Base-by-base conservation (phyloP, 2,329 filamentous ascomycete species). In the Hypoxylon sp. region DNA sequence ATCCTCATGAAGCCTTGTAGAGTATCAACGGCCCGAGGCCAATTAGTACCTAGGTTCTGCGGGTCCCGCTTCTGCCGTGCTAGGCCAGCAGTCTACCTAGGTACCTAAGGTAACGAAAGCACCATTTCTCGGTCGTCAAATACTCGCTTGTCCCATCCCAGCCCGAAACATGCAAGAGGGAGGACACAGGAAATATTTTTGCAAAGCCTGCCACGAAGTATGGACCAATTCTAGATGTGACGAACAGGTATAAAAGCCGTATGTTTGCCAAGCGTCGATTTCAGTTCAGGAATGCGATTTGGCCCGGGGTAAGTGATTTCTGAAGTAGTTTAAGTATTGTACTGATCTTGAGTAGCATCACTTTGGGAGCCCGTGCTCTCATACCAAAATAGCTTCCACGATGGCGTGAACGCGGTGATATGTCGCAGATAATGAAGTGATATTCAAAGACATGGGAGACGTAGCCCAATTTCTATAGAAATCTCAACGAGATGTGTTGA, bases 151-250 rank as follows among this genome's bases (percentile, higher is more conserved):
- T 11, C 19, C 1, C 4, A 26, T 26, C 10, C 15, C 46, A 60
- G 2, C 15, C 5, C 3, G 37, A 17, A 26, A 57, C 41, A n/a
- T 62, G 41, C 6, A 62, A 48, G 11, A 62, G 47, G 11, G 30
- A 44, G 22, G 26, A 47, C 4, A 62, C 39, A 26, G 48, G 47
- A 13, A 56, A 15, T 20, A 41, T 22, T 10, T 51, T 17, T 7
- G 22, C 32, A 49, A 53, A 19, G 3, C 8, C 4, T 46, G 20
- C 30, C 10, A 39, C 24, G 19, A 56, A 48, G n/a, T n/a, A n/a
- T n/a, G n/a, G n/a, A n/a, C n/a, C n/a, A n/a, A n/a, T n/a, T n/a
- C n/a, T n/a, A n/a, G n/a, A n/a, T n/a, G n/a, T n/a, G n/a, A n/a
- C n/a, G n/a, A n/a, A n/a, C n/a, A n/a, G n/a, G n/a, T n/a, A n/a